These are phyloP conservation scores for Pichia kudriavzevii DNA, from an alignment of 1,139 yeast species.

Conservation along the genomic window DNA sequence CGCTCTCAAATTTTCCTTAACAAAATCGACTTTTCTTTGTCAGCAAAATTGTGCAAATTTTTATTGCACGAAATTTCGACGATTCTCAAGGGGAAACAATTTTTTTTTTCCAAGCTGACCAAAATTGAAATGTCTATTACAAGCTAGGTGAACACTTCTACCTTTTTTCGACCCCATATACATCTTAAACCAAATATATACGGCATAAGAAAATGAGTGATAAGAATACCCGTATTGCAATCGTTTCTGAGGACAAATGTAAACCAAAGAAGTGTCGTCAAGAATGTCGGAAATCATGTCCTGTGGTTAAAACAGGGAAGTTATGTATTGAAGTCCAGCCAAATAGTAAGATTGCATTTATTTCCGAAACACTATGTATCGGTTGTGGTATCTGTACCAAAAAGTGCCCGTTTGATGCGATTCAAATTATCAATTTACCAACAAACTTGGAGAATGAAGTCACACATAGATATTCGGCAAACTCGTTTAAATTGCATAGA, in stretches of 20 bases:
- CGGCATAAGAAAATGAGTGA: conserved; percentile 45
- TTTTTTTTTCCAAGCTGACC: too few relatives aligned
- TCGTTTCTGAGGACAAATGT: conserved; percentile 88
- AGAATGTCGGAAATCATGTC: conserved; percentile 94
- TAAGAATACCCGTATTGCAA: conserved; percentile 82
- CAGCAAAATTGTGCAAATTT: not conserved
- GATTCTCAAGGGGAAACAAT: too few relatives aligned
- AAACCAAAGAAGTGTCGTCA: conserved; percentile 98
- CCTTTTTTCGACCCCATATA: too few relatives aligned
- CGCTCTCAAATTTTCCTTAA: too few relatives aligned
- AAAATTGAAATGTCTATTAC: too few relatives aligned
- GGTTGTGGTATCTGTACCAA: conserved; percentile 99
- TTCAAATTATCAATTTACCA: conserved; percentile 89
- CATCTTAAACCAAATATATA: too few relatives aligned
- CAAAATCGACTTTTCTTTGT: too few relatives aligned
- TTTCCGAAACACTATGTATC: conserved; percentile 91
- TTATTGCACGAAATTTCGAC: too few relatives aligned
- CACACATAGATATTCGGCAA: conserved; percentile 95
- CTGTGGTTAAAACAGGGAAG: conserved; percentile 95
- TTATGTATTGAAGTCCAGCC: conserved; percentile 95
- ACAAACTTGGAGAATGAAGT: conserved; percentile 88
- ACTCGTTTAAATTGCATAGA: conserved; percentile 93
- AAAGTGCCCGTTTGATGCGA: conserved; percentile 97
- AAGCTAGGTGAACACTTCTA: too few relatives aligned
- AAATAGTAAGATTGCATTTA: conserved; percentile 83